Conservation (phyloP, 1,139 yeast species). For the Pneumocystis carinii region DNA sequence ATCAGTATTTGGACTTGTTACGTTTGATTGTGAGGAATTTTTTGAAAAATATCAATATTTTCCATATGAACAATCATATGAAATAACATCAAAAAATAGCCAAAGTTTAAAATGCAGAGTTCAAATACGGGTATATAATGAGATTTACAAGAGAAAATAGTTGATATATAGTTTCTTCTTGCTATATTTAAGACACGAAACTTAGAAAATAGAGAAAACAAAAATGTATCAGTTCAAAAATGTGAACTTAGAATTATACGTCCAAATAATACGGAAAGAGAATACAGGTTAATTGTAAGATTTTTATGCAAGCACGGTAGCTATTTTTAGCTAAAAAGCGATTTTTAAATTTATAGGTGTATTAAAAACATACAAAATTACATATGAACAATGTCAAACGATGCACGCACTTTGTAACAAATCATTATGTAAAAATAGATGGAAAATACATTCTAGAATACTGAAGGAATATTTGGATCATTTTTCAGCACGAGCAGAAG, state of each 20-base stretch:
- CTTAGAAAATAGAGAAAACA: conserved; percentile 12
- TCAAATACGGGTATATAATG: conserved; percentile 6
- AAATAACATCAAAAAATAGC: not conserved
- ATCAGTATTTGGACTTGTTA: conserved; percentile 14
- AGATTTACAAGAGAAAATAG: not conserved
- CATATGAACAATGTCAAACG: conserved; percentile 18
- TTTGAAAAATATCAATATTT: conserved; percentile 9
- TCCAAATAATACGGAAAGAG: conserved; percentile 4
- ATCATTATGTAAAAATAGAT: conserved; percentile 14
- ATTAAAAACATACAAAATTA: conserved; percentile 18
- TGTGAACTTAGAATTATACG: conserved; percentile 14
- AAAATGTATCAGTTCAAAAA: conserved; percentile 13
- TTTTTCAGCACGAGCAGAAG: conserved; percentile 22
- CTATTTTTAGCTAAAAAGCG: not conserved
- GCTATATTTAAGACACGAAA: conserved; percentile 13
- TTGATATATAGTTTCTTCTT: conserved; percentile 10
- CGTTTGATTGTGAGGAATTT: conserved; percentile 10
- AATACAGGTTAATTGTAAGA: conserved; percentile 12
- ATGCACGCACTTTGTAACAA: conserved; percentile 17
- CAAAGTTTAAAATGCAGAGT: conserved; percentile 9
- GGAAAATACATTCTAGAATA: conserved; percentile 18
- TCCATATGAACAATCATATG: conserved; percentile 4
- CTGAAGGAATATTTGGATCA: conserved; percentile 20
- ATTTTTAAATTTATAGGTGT: conserved; percentile 14
- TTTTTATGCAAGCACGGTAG: conserved; percentile 11